These are phyloP conservation scores for Lactarius psammicola DNA, from an alignment of 768 basidiomycete genomes.

Conservation along the genomic window DNA sequence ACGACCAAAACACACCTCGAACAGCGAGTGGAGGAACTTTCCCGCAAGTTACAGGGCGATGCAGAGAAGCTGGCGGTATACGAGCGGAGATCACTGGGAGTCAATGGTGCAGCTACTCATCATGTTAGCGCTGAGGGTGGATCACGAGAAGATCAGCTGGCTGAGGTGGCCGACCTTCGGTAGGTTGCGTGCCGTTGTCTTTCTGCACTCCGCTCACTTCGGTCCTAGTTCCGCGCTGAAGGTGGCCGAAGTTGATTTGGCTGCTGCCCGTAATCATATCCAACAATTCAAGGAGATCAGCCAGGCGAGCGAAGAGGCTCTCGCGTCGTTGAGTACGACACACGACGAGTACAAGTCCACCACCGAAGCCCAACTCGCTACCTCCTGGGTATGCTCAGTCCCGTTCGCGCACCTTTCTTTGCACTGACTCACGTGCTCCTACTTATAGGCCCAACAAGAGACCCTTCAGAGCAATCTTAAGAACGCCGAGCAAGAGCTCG, in stretches of 20 bases:
- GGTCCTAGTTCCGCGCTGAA: conserved; percentile 64
- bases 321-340: conserved; percentile 64
- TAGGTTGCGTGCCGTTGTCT: conserved; percentile 35
- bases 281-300: conserved; percentile 87
- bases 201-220: background rate
- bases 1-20: conserved; percentile 79
- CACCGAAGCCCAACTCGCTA: conserved; percentile 63
- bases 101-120: conserved; percentile 34
- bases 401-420: background rate
- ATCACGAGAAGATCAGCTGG: conserved; percentile 72
- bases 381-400: conserved; percentile 57
- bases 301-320: conserved; percentile 74
- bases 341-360: conserved; percentile 78
- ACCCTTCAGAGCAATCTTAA: conserved; percentile 63
- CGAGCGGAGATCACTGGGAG: conserved; percentile 55
- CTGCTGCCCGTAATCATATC: conserved; percentile 65
- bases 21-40: conserved; percentile 62
- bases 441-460: conserved; percentile 56
- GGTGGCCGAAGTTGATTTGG: conserved; percentile 73
- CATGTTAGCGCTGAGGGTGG: conserved; percentile 45
- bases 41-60: conserved; percentile 66
- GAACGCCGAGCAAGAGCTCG: conserved; percentile 52
- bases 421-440: background rate
- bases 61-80: conserved; percentile 87
- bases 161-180: conserved; percentile 84